Evolutionary conservation across 139 green algal genomes (phyloP), one percentile per base, ranked within the genome.

Genomic region (Nannochloris sp.): DNA sequence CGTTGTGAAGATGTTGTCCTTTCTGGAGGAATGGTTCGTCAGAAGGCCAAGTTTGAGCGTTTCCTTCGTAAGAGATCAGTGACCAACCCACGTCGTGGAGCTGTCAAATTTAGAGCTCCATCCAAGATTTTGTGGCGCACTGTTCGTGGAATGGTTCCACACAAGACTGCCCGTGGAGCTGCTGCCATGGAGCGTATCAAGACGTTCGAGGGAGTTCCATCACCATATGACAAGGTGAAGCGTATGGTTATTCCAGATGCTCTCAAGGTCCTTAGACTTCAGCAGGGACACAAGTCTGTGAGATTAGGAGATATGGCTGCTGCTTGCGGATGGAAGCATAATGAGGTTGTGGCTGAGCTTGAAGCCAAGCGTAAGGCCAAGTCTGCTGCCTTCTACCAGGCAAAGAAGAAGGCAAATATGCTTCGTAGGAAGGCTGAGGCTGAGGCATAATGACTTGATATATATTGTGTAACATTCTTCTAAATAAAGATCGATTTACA

Each of bases 271-370:
- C 81, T 97, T 70, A 80, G 93, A 43, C 67, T 99, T 72, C 80
- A 90, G 80, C 85, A 92, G 56, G 89, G 89, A 48, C 89, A 96
- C 88, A 85, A 87, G 64, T 92, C 82, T 85, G 33, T 53, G 10
- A 51, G 36, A 25, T 40, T 66, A 44, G 60, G 60, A 44, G 60
- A 66, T 53, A 25, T 66, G 26, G 60, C 60, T 23, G 57, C 14
- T 14, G 73, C 96, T 84, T 89, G 98, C 8, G 93, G 93, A 77
- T 98, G 93, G 93, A 96, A 95, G 76, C 86, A 98, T 85, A 61
- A 83, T 66, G 89, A 89, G 14, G 79, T 85, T 25, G 80, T 96
- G 9, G 76, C 74, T 17, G 77, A 89, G 60, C 84, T 98, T 67
- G 93, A 98, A 81, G 86, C 65, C 43, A 87, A 90, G 80, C 86